Evolutionary conservation across 2,329 filamentous ascomycete genomes (phyloP).

Genomic region (Aspergillus floridensis): DNA sequence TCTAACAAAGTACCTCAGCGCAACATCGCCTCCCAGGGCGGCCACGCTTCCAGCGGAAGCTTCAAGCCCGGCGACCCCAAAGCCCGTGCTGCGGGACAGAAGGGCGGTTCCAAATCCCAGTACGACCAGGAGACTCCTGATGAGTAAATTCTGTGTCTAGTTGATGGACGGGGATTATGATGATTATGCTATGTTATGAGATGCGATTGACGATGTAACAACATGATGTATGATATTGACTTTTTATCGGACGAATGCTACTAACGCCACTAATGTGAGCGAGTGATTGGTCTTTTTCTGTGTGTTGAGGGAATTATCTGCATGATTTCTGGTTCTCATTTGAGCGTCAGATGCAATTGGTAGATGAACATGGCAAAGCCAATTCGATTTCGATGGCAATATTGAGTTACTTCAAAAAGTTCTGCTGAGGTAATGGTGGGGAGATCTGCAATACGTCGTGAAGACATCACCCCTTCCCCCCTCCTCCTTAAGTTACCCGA

Average conservation of each 20-base stretch:
- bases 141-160: background rate
- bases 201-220: background rate
- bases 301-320: no score
- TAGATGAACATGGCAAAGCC: no score
- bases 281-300: no score
- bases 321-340: no score
- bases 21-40: conserved; percentile 57
- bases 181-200: background rate
- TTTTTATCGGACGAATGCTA: background rate
- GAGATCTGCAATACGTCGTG: background rate
- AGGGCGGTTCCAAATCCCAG: conserved; percentile 11
- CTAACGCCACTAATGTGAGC: no score
- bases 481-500: no score
- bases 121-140: conserved; percentile 2
- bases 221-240: background rate
- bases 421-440: background rate
- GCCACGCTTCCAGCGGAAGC: conserved; percentile 53
- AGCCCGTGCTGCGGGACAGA: conserved; percentile 52
- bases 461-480: background rate
- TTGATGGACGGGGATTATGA: background rate
- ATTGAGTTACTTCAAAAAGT: background rate
- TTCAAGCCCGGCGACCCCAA: conserved; percentile 55
- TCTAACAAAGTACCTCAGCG: conserved; percentile 33
- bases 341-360: no score
- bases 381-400: no score